Evolutionary conservation across 164 flowering plant species (phyloP).

Genomic region (Tinospora cordifolia): DNA sequence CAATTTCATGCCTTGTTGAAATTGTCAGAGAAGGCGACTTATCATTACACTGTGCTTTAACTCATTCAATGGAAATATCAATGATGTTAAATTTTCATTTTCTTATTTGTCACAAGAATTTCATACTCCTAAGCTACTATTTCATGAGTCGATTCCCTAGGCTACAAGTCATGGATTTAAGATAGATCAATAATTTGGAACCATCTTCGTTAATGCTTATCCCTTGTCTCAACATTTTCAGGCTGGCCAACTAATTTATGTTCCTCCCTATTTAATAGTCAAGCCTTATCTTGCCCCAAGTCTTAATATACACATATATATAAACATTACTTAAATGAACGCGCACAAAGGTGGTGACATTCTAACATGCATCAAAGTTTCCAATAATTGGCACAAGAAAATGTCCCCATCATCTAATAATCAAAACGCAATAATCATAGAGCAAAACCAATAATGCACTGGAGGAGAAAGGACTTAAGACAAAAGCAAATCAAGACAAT

Average conservation of each 20-base stretch:
- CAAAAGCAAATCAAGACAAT: background rate
- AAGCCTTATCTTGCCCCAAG: conserved; percentile 1
- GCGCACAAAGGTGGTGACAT: conserved; percentile 4
- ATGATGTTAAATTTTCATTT: background rate
- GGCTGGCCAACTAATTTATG: background rate
- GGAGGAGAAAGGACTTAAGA: background rate
- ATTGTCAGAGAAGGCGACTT: background rate
- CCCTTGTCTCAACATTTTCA: conserved; percentile 1
- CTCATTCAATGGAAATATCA: background rate
- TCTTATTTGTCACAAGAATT: background rate
- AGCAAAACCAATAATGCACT: background rate
- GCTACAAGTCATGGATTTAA: background rate
- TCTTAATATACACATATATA: background rate
- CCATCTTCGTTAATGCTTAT: background rate
- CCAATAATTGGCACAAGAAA: background rate
- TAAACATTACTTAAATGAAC: background rate
- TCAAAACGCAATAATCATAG: background rate
- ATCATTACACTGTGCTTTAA: background rate
- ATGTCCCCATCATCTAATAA: background rate
- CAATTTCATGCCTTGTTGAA: background rate
- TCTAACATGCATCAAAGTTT: background rate
- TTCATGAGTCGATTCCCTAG: conserved; percentile 5
- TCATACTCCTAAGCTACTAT: background rate
- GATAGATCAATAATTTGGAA: conserved; percentile 3
- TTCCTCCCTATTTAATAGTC: conserved; percentile 2